phyloP scores from a whole-genome alignment of 2,329 filamentous ascomycete species.

The Fusarium praegraminearum region DNA sequence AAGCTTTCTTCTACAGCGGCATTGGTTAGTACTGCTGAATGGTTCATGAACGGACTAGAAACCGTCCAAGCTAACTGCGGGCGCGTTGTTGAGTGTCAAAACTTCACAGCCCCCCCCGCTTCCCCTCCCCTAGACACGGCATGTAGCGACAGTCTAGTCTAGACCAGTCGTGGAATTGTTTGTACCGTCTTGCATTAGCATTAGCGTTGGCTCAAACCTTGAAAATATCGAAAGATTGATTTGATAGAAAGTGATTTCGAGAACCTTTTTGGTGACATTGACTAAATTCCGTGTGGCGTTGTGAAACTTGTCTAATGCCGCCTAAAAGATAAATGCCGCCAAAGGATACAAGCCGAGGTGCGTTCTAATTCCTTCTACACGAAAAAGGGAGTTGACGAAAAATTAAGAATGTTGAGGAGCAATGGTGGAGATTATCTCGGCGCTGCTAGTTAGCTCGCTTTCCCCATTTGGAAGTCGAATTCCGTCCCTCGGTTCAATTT shows the following conservation, averaged over 20 bases:
- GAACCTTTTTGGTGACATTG: background rate
- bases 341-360: background rate
- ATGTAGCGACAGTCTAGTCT: background rate
- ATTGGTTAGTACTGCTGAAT: background rate
- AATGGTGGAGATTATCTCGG: slow-evolving; percentile 21
- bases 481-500: slow-evolving; percentile 14
- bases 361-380: background rate
- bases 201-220: background rate
- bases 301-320: background rate
- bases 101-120: background rate
- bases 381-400: background rate
- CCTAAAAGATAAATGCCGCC: background rate
- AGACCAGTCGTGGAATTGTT: background rate
- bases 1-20: background rate
- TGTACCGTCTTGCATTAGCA: background rate
- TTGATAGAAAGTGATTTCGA: background rate
- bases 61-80: background rate
- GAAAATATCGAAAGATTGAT: background rate
- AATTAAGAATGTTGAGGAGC: background rate
- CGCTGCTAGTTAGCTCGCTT: slow-evolving; percentile 1
- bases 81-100: background rate
- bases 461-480: slow-evolving; percentile 16
- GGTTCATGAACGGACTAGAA: background rate
- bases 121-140: background rate
- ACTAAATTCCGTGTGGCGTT: slow-evolving; percentile 9